Evolutionary conservation across 495 filamentous ascomycete genomes (phyloP), one percentile per base, ranked within the genome.

Genomic region (Podospora pseudopauciseta): DNA sequence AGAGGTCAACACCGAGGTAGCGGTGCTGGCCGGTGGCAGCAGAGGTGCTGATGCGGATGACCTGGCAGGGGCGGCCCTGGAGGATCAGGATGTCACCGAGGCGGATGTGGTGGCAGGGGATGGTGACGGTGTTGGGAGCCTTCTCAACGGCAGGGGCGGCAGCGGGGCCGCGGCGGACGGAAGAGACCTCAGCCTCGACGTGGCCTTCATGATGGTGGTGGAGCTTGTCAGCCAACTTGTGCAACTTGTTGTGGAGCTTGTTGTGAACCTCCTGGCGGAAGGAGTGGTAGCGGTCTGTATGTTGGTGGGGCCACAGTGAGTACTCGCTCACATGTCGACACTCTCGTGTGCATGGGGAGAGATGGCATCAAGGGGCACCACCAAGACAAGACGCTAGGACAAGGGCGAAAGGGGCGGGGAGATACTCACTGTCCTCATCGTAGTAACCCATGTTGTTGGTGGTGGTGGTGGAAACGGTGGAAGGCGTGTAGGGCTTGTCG

Each of bases 31-130:
- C 95, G 59, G 95, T 99, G 85, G 96, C 94, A 71, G 92, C 88
- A 67, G 96, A 98, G 82, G 93, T 96, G 72, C 93, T 96, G 90
- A 99, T 97, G 76, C 94, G 94, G 87, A 99, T 99, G 79, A 99
- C 94, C 88, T 98, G 95, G 92, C 94, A 98, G 70, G 96, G 95
- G 72, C 95, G 96, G 80, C 94, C 93, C 87, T 99, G 95, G 70
- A 99, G 92, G 86, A 98, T 96, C 80, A 99, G 84, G 83, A 99
- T 91, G 84, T 99, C 95, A 80, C 96, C 95, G 75, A 97, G 91
- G 83, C 95, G 95, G 85, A 99, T 91, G 85, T 97, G 96, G 88
- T 99, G 93, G 89, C 92, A 96, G 59, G 95, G 95, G 84, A 99
- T 98, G 78, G 95, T 93, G 80, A 99, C 94, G 73, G 91, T 96